Conservation (phyloP, 345 rosid genomes). For the Eucalyptus caleyi region DNA sequence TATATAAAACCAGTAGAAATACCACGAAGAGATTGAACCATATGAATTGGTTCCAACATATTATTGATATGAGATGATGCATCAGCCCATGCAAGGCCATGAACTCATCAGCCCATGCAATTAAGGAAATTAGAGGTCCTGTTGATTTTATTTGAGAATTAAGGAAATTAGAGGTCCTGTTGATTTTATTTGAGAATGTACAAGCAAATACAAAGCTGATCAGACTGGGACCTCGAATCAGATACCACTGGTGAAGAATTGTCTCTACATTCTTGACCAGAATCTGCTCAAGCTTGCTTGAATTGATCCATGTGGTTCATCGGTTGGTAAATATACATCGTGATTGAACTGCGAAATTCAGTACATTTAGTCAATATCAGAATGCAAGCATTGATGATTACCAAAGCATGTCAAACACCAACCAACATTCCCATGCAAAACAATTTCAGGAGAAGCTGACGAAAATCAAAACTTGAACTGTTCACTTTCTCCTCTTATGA, state of each 20-base stretch:
- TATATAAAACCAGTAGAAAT: neutral
- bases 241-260: neutral
- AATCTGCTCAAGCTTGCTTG: slow-evolving; percentile 70
- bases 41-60: neutral
- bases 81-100: neutral
- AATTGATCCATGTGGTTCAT: slow-evolving; percentile 92
- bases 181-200: neutral
- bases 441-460: neutral
- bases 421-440: neutral
- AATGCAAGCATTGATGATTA: neutral
- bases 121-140: neutral
- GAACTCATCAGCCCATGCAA: neutral
- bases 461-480: neutral
- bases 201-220: neutral
- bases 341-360: slow-evolving; percentile 44
- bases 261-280: slow-evolving; percentile 56
- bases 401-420: neutral
- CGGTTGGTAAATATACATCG: slow-evolving; percentile 78
- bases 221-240: too few relatives aligned
- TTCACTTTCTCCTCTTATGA: neutral
- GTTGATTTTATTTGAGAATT: neutral
- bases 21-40: neutral
- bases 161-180: neutral
- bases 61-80: neutral
- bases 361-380: neutral